Evolutionary conservation across 352 stramenopile species (phyloP), one percentile per base, ranked within the genome.

Genomic region (Stramenopiles sp.): DNA sequence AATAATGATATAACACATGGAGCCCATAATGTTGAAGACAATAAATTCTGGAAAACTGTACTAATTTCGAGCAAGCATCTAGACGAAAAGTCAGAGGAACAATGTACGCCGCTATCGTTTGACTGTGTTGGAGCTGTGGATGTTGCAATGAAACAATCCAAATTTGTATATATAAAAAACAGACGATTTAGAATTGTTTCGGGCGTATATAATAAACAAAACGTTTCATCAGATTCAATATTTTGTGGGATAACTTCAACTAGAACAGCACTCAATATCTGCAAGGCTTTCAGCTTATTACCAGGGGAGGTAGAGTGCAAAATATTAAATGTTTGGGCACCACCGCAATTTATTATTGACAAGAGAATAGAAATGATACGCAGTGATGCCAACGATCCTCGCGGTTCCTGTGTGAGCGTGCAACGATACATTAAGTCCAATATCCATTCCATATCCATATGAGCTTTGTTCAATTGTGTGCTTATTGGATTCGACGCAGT

Each of bases 371-470:
- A 78, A 33, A 78, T 8, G 1, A 78, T 14, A 4, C 30, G 4
- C 71, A 33, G 22, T 4, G 31, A 31, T 33, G 71, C 31, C 14
- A 31, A 33, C 14, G 71, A 33, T 78, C 22, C 4, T 78, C 14
- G 4, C 22, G 71, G 30, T 33, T 78, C 31, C 14, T 78, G 30
- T 33, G 31, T 78, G 4, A 33, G 22, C 22, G 71, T 78, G 71
- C 71, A 78, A 4, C 31, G 30, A 78, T 78, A 78, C 71, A 78
- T 33, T 4, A 33, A 8, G 14, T 78, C 71, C 71, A 78, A 33
- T 31, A 33, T 78, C 71, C 71, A 78, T 33, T 78, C 71, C 71
- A 78, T 33, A 33, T 78, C 71, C 4, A 33, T 14, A 14, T 78
- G 71, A 14, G 22, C 4, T 33, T 78, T 78, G 30, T 33, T 33